Evolutionary conservation across 2,329 filamentous ascomycete species (phyloP), one percentile per base, ranked within the genome.

Genomic region (Xylariaceae sp.): DNA sequence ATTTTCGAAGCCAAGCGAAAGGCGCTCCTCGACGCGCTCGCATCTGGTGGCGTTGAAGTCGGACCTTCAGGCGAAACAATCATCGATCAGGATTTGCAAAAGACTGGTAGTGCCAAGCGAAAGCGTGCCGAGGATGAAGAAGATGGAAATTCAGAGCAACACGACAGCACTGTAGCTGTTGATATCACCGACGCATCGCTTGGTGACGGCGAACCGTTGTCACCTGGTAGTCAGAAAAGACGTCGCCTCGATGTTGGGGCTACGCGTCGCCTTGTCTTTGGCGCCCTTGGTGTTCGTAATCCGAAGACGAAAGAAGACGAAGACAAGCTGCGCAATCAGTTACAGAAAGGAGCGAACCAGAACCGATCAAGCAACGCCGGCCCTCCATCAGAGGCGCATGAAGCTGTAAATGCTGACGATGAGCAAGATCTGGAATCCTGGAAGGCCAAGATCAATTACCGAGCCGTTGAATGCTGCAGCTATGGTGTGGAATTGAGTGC

Each of bases 401-500:
- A 71, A 41, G 58, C 64, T 52, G 58, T 66, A 6, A 58, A 56
- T 49, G 59, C 4, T 30, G 56, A 54, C 45, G 72, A 75, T 13
- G 73, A 76, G 34, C 76, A 82, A 50, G 79, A 84, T 50, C 75
- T 81, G 0, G 80, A 88, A 35, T 80, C 83, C 18, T 97, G 92
- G 92, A 84, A 84, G 65, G 76, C 83, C 3, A 90, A 86, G 65
- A 87, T 97, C 61, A 81, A 78, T 9, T 85, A 96, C 61, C 82
- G 83, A 23, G 92, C 90, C 18, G 89, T 95, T 0, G 93, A 97
- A 72, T 97, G 92, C 73, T 84, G 86, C 62, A 81, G 89, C n/a
- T 82, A 89, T 35, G 82, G 80, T 4, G 76, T 90, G 45, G 76
- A 82, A 37, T 78, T 96, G 51, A 88, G 83, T 56, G 82, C 89